Evolutionary conservation across 108 stramenopile species (phyloP).

Genomic region (Cyclostephanos invisitatus): DNA sequence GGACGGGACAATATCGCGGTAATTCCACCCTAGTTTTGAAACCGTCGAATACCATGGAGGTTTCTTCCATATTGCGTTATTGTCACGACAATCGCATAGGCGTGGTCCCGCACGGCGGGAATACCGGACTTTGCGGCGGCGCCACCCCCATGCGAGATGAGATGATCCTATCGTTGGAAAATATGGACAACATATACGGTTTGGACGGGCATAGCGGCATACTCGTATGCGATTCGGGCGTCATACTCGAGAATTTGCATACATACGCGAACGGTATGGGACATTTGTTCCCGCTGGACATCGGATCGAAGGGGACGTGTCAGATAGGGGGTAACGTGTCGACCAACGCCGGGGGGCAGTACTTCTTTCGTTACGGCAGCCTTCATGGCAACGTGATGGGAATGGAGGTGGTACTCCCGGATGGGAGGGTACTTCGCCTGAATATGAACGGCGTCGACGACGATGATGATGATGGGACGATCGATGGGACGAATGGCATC

Average conservation of each 20-base stretch:
- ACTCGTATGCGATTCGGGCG: slow-evolving; percentile 90
- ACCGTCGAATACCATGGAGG: slow-evolving; percentile 69
- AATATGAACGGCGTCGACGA: slow-evolving; percentile 23
- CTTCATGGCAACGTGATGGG: slow-evolving; percentile 93
- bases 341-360: slow-evolving; percentile 94
- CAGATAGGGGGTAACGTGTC: slow-evolving; percentile 95
- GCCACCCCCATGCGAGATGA: slow-evolving; percentile 75
- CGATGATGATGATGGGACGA: not conserved
- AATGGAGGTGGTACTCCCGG: slow-evolving; percentile 89
- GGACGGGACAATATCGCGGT: slow-evolving; percentile 65
- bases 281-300: slow-evolving; percentile 86
- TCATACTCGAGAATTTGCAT: slow-evolving; percentile 86
- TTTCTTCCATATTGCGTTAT: slow-evolving; percentile 83
- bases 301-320: slow-evolving; percentile 96
- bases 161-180: slow-evolving; percentile 80
- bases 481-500: not conserved
- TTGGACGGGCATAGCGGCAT: slow-evolving; percentile 79
- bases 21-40: slow-evolving; percentile 58
- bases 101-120: slow-evolving; percentile 95
- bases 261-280: slow-evolving; percentile 58
- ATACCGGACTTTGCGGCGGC: slow-evolving; percentile 96
- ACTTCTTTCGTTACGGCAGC: slow-evolving; percentile 63
- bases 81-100: slow-evolving; percentile 75
- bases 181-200: slow-evolving; percentile 69
- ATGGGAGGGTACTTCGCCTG: slow-evolving; percentile 81